Base-by-base conservation (phyloP, 2,329 filamentous ascomycete genomes). In the Aspergillus niger region DNA sequence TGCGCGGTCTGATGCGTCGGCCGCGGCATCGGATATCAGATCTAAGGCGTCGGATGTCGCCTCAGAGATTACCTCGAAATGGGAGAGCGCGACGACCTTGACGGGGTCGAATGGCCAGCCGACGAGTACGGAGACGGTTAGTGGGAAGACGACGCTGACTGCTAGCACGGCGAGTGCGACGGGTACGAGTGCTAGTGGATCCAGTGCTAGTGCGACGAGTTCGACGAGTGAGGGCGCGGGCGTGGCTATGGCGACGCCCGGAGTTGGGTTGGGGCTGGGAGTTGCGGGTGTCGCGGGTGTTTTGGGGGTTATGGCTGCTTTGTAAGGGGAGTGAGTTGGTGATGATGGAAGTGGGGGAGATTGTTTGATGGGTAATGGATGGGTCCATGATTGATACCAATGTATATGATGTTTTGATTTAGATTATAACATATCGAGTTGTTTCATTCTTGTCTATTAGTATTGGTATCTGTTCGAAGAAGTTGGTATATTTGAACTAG, bases 291-390 rank as follows among this genome's bases (percentile, higher is more conserved):
- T 72, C 28, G 66, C 67, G n/a, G 71, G 71, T 61, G 43, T 73
- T 2, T 60, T 73, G 30, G 71, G 71, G 57, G 56, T 73, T 36
- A 72, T 73, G 69, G 69, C 63, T 65, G 70, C 68, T 53, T 64
- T 73, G 61, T 73, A 70, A 65, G 60, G 26, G 17, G 30, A 6
- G 28, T 48, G 43, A 3, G 2, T 5, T 36, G 8, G 24, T 6
- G 17, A 39, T 8, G 28, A 6, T 47, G n/a, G 17, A 5, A 5
- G 7, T 10, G 13, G 22, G 39, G 26, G 53, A 7, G 53, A 11
- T 24, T 7, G 7, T 20, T 38, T n/a, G 28, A 47, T 20, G 30
- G 20, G 2, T 20, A 20, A 41, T 44, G 15, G 30, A 20, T 28
- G 13, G n/a, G 39, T 24, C 17, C 3, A 22, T 48, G 44, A 49